A percentile compares a stretch with the other conserved stretches of the same genome.
phyloP scores from a whole-genome alignment of 306 rosid species.

The Cucurbita maxima region DNA sequence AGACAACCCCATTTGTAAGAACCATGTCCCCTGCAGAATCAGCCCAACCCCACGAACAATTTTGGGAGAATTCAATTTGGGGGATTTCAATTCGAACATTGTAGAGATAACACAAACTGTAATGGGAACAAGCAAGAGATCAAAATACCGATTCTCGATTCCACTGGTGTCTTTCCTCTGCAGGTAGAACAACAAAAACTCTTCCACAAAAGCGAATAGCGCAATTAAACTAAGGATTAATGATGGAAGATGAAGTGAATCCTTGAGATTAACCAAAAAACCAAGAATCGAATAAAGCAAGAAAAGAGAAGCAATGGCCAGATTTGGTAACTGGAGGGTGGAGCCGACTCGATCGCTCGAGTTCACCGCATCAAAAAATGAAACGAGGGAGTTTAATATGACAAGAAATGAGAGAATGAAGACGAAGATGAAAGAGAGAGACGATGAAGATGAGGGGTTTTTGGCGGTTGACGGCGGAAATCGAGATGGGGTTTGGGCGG shows the following conservation, averaged over 20 bases:
- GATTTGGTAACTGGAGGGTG: conserved; percentile 46
- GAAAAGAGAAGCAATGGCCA: conserved; percentile 41
- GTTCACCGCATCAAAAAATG: conserved; percentile 32
- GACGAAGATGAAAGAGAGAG: conserved; percentile 16
- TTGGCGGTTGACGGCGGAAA: conserved; percentile 8
- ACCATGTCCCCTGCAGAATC: conserved; percentile 68
- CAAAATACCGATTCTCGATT: conserved; percentile 64
- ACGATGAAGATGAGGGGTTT: conserved; percentile 3
- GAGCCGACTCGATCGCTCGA: conserved; percentile 48
- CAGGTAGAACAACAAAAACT: conserved; percentile 58
- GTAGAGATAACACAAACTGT: conserved; percentile 42
- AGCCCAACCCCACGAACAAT: conserved; percentile 57
- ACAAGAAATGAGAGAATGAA: conserved; percentile 27
- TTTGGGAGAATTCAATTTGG: conserved; percentile 24
- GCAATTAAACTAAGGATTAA: conserved; percentile 24
- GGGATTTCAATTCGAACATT: conserved; percentile 22
- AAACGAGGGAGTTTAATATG: conserved; percentile 33
- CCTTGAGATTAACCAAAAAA: conserved; percentile 10
- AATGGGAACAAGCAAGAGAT: conserved; percentile 54
- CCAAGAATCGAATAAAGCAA: conserved; percentile 38
- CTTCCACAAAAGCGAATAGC: conserved; percentile 53
- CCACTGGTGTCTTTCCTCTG: conserved; percentile 60
- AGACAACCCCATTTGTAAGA: conserved; percentile 64
- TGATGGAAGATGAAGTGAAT: conserved; percentile 19
- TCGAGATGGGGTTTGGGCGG: conserved; percentile 3